Conservation (phyloP, 1,284 basidiomycete species). For the Apiotrichum laibachii region DNA sequence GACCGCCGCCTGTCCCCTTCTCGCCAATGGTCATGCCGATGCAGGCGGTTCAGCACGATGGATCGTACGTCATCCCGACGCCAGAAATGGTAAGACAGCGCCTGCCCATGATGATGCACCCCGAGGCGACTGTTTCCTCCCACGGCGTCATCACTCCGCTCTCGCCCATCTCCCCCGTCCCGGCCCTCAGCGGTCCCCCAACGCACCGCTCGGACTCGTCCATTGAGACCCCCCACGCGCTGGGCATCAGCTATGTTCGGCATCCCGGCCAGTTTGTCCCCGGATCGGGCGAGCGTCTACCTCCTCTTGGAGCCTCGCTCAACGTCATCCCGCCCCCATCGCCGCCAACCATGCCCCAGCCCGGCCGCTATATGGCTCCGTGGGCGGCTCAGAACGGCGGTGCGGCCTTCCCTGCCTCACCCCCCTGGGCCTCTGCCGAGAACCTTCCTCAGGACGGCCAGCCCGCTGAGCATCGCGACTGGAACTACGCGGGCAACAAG, state of each 20-base stretch:
- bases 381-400: conserved; percentile 31
- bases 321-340: conserved; percentile 8
- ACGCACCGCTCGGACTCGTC: not conserved
- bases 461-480: not conserved
- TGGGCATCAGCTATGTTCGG: conserved; percentile 3
- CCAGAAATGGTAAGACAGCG: not conserved
- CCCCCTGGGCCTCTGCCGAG: conserved; percentile 2
- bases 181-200: not conserved
- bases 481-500: not conserved
- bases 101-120: not conserved
- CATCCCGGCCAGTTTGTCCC: conserved; percentile 4
- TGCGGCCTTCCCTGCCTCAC: conserved; percentile 3
- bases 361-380: conserved; percentile 16
- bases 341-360: conserved; percentile 15
- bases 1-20: not conserved
- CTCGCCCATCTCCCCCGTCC: conserved; percentile 3
- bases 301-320: not conserved
- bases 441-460: not conserved
- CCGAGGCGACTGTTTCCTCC: not conserved
- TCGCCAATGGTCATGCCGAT: not conserved
- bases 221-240: not conserved
- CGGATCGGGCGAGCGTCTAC: conserved; percentile 3
- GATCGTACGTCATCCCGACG: not conserved
- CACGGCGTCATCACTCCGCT: conserved; percentile 2
- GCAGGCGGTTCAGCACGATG: not conserved